Base-by-base conservation (phyloP, 345 rosid species). In the Anacardium occidentale region DNA sequence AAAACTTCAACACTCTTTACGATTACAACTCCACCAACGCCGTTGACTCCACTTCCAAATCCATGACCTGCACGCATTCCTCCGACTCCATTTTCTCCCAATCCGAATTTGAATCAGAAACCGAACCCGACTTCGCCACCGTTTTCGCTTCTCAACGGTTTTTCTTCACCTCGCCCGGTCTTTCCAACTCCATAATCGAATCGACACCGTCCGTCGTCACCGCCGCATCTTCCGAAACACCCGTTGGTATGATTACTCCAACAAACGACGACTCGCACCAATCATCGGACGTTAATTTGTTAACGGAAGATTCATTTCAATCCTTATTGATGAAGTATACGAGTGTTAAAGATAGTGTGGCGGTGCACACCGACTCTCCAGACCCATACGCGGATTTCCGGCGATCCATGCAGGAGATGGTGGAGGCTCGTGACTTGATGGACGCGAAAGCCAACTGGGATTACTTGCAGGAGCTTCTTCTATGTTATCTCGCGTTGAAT, bases 391-490 rank as follows among this genome's bases (percentile, higher is more conserved):
- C 79, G 66, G 98, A 92, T 74, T 92, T 95, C 88, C 74, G 98
- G 75, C 76, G 73, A 78, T 95, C 99, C 74, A 95, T 95, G 99
- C 88, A 89, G 68, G 99, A 95, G 84, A 95, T 95, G 99, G 90
- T 91, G 76, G 93, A 92, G 75, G 98, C 97, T 24, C 86, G 79
- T 45, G 76, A 64, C 62, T 75, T 86, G 56, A 68, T 77, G 9
- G 96, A 90, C 59, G 88, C 83, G 22, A 75, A 78, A 74, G 83
- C 85, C 29, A 77, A 85, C 68, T 92, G 94, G 86, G 90, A 95
- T 3, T 87, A 74, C 82, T 81, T 94, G 82, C 87, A 88, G 56
- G 97, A 94, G 85, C 88, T 94, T 48, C 84, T 94, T 22, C 75
- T 83, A 48, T 85, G 89, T 75, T 92, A 92, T 74, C 89, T 94